These are phyloP conservation scores for Thalassiosira hispida DNA, from an alignment of 352 stramenopile species.

Conservation along the genomic window DNA sequence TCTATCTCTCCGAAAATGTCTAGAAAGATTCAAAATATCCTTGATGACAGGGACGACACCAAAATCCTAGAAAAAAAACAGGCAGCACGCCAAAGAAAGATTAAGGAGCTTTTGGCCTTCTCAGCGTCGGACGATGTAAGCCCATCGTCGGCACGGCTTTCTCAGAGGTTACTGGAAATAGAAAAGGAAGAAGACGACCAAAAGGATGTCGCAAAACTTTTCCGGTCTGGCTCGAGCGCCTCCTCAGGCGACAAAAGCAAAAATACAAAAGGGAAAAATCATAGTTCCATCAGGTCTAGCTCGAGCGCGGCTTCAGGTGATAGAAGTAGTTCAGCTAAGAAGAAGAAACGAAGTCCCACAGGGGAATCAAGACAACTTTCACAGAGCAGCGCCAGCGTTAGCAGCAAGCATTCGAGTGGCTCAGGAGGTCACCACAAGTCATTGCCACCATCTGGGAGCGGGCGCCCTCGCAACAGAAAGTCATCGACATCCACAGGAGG, in stretches of 20 bases:
- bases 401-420: neutral
- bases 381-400: neutral
- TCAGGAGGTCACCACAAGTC: neutral
- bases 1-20: constrained; percentile 5
- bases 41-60: constrained; percentile 44
- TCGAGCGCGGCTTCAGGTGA: neutral
- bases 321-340: neutral
- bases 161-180: constrained; percentile 10
- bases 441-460: neutral
- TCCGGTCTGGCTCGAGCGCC: neutral
- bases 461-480: no score
- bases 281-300: neutral
- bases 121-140: constrained; percentile 34
- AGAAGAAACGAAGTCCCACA: neutral
- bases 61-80: constrained; percentile 38
- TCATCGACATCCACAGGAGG: no score
- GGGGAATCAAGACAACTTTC: neutral
- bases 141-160: neutral
- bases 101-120: constrained; percentile 44
- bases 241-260: neutral
- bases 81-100: constrained; percentile 35
- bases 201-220: neutral
- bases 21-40: constrained; percentile 33
- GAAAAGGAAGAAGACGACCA: constrained; percentile 18
- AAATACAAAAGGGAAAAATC: neutral